Base-by-base conservation (phyloP, 192 early-diverging fungal genomes). In the Ambispora gerdemannii region DNA sequence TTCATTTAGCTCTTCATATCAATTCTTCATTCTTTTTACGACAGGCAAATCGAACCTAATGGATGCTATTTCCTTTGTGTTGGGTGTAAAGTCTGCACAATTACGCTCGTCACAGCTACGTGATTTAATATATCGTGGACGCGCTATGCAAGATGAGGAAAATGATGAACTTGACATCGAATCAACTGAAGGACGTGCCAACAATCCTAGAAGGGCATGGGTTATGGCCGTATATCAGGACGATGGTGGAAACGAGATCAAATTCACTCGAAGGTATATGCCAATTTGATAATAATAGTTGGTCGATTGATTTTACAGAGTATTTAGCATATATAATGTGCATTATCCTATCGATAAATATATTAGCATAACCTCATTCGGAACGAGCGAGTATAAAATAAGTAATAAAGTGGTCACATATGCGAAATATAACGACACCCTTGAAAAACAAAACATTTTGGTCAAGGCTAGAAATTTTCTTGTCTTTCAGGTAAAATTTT, bases 31-130 rank as follows among this genome's bases (percentile, higher is more conserved):
- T 63, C 27, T 65, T 63, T 24, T 24, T 58, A 51, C 25, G 32
- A 25, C 31, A 92, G 90, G 95, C 17, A 99, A 99, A 78, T 97
- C 95, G 20, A 99, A 99, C 74, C 82, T 98, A 22, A 99, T 99
- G 96, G 97, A 99, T 76, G 97, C 97, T 38, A 95, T 99, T 74
- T 92, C 90, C 31, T 99, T 99, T 85, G 97, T 99, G 1, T 84
- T 99, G 24, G 97, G 97, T 31, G 89, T 99, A 61, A 90, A 94
- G 53, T 94, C 94, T 3, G 61, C 85, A n/a, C 93, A 97, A 43
- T 79, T 99, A 67, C 90, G 97, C 7, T 97, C 95, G 0, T 75
- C 89, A 17, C 88, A 94, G 27, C 83, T 99, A 33, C 84, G 87
- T 61, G 96, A 99, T 38, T 82, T 99, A 28, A 91, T 99, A 15